Percentiles rank a stretch among this genome's conserved stretches.
phyloP scores from a whole-genome alignment of 2,329 filamentous ascomycete species.

The Dryadomyces quercus-mongolicae region DNA sequence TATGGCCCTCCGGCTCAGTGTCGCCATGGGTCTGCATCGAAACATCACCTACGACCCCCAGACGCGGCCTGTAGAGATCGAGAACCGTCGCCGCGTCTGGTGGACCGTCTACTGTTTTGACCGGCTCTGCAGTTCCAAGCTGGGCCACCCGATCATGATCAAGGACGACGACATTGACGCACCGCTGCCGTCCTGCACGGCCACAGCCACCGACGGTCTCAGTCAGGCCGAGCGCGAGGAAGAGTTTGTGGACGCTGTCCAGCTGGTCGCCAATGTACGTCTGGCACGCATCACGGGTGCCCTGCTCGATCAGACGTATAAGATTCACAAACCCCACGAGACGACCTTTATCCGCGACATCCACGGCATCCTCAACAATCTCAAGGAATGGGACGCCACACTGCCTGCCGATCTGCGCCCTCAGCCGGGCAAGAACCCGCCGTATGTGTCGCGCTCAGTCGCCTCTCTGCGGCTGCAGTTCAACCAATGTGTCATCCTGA shows the following conservation, averaged over 20 bases:
- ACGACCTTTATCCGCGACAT: conserved; percentile 1
- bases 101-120: conserved; percentile 3
- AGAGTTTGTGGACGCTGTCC: background rate
- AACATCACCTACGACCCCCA: conserved; percentile 22
- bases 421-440: background rate
- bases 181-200: background rate
- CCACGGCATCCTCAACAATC: background rate
- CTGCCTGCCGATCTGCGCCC: background rate
- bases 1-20: conserved; percentile 22
- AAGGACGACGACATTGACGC: conserved; percentile 2
- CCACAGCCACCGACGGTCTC: background rate
- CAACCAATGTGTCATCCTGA: conserved; percentile 4
- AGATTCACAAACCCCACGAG: conserved; percentile 1
- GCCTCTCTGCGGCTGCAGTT: conserved; percentile 1
- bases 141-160: conserved; percentile 3
- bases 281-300: conserved; percentile 1
- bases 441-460: conserved; percentile 1
- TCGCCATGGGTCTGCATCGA: conserved; percentile 25
- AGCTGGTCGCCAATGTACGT: conserved; percentile 1
- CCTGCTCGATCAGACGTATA: conserved; percentile 2
- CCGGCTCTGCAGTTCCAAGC: conserved; percentile 3
- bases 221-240: background rate
- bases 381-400: conserved; percentile 8
- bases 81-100: conserved; percentile 15
- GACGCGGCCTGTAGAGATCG: conserved; percentile 16